These are phyloP conservation scores for Castanea sativa DNA, from an alignment of 306 rosid genomes.

Conservation along the genomic window DNA sequence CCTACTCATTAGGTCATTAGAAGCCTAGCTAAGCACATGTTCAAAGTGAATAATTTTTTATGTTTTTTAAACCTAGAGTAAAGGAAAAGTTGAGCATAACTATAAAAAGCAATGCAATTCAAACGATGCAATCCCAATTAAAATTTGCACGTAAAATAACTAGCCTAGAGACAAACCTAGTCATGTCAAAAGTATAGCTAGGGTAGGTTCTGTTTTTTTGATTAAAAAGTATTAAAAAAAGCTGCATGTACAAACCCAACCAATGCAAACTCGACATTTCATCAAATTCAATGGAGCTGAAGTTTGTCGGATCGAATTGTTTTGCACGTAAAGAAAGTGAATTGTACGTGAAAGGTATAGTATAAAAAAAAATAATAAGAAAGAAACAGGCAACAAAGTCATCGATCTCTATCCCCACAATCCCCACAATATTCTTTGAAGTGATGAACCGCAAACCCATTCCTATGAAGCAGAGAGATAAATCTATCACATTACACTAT, in stretches of 20 bases:
- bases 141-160: not conserved
- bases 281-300: constrained; percentile 24
- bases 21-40: constrained; percentile 43
- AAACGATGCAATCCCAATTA: constrained; percentile 1
- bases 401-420: not conserved
- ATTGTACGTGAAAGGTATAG: not conserved
- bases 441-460: not conserved
- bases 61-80: not conserved
- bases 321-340: not conserved
- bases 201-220: not conserved
- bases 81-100: not conserved
- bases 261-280: constrained; percentile 24
- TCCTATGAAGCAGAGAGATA: not conserved
- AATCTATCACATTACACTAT: not conserved
- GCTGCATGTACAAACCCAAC: not conserved
- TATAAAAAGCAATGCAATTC: not conserved
- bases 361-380: constrained; percentile 8
- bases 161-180: not conserved
- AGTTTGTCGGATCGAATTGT: constrained; percentile 19
- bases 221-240: not conserved
- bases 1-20: constrained; percentile 42
- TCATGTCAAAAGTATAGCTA: not conserved
- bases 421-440: not conserved
- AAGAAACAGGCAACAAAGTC: constrained; percentile 4
- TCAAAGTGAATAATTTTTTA: constrained; percentile 10